phyloP scores from a whole-genome alignment of 73 alveolate genomes.

The Tetrahymena malaccensis region DNA sequence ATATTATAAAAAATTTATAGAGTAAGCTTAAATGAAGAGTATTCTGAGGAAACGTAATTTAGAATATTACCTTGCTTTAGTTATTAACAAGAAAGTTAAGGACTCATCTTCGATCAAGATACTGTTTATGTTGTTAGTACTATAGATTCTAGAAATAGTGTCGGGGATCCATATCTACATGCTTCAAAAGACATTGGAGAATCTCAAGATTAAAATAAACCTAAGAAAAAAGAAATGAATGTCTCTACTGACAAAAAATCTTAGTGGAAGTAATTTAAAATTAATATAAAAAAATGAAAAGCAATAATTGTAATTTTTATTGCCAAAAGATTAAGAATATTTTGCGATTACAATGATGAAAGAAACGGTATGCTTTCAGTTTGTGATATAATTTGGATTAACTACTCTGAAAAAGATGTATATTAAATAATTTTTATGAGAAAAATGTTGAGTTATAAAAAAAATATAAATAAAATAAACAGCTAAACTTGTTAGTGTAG shows the following conservation, averaged over 20 bases:
- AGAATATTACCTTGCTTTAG: slow-evolving; percentile 19
- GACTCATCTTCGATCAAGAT: slow-evolving; percentile 20
- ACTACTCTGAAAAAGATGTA: slow-evolving; percentile 37
- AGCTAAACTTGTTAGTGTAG: neutral
- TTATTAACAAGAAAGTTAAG: slow-evolving; percentile 29
- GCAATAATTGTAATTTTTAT: neutral
- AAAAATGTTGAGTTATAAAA: neutral
- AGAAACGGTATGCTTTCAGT: slow-evolving; percentile 18
- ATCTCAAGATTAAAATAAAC: neutral
- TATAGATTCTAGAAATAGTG: slow-evolving; percentile 13
- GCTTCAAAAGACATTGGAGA: slow-evolving; percentile 22
- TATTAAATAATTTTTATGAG: neutral
- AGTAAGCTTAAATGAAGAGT: slow-evolving; percentile 22
- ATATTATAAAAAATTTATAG: neutral
- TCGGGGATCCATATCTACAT: slow-evolving; percentile 39
- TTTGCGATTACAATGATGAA: slow-evolving; percentile 28
- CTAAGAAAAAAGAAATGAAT: slow-evolving; percentile 21
- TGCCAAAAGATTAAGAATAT: neutral
- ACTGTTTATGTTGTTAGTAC: slow-evolving; percentile 24
- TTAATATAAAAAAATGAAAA: neutral
- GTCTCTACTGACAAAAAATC: slow-evolving; percentile 28
- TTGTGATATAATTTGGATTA: slow-evolving; percentile 30
- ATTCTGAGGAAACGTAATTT: slow-evolving; percentile 28
- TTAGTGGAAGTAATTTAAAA: neutral
- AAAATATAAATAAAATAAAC: neutral